Base-by-base conservation (phyloP, 768 basidiomycete genomes). In the Crucibulum laeve region DNA sequence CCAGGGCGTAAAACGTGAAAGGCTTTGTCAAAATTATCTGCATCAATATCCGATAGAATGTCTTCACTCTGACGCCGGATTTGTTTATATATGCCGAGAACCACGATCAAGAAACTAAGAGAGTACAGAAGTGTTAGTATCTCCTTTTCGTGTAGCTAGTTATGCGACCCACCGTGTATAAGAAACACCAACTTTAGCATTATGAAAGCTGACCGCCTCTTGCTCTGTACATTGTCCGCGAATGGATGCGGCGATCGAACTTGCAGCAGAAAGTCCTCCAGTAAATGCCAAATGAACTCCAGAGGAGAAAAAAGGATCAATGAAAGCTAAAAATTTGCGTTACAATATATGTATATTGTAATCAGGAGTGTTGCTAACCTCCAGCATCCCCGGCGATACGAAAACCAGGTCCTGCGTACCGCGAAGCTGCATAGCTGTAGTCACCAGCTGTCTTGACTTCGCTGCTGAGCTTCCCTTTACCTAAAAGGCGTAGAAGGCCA, bases 321-420 rank as follows among this genome's bases (percentile, higher is more conserved):
- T 10, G 23, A 19, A 40, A 14, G 38, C 22, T 24, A n/a, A 30
- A 30, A n/a, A n/a, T n/a, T n/a, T 30, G 8, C 7, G 38, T 25
- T 11, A 40, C 35, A 37, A 18, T 40, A 21, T 21, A 7, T 14
- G 11, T 8, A 40, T 5, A 13, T 11, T 10, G 18, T 18, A 10
- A 37, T 10, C 10, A 8, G 8, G 10, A 33, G 24, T 10, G 13
- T 13, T 19, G 44, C 58, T n/a, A 24, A 66, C 64, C 56, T 28
- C 54, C 61, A 17, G 65, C 65, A 51, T 67, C 65, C 1, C 65
- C 65, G 15, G 57, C 53, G 5, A 66, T 32, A 5, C 64, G 49
- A 40, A 47, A 65, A 25, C 53, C 42, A 5, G 42, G 35, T 5
- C 61, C 61, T 10, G 61, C 53, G 30, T 64, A 65, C 14, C 34